phyloP scores from a whole-genome alignment of 2,329 filamentous ascomycete genomes.

The Dactylellina drechsleri region DNA sequence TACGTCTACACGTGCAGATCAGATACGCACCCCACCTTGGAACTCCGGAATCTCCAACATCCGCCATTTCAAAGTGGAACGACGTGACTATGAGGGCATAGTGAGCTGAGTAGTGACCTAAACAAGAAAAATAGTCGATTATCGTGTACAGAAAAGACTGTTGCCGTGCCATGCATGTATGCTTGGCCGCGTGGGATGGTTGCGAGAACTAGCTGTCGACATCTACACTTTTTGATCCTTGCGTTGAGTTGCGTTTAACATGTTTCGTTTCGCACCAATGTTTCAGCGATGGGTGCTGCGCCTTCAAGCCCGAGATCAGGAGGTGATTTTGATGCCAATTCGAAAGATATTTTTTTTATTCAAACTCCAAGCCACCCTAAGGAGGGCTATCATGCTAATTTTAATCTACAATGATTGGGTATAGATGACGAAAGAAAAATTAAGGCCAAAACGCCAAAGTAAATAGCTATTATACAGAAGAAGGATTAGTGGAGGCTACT shows the following conservation, averaged over 20 bases:
- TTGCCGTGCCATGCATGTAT: no score
- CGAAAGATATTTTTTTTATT: slow-evolving; percentile 29
- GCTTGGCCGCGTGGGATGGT: no score
- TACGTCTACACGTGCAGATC: slow-evolving; percentile 19
- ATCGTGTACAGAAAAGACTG: no score
- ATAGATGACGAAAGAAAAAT: slow-evolving; percentile 24
- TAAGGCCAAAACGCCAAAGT: slow-evolving; percentile 33
- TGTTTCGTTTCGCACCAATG: no score
- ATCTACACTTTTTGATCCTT: no score
- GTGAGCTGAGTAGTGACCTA: no score
- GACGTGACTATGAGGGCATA: background rate
- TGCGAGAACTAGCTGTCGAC: no score
- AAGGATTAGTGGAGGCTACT: slow-evolving; percentile 17
- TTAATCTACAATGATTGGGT: slow-evolving; percentile 21
- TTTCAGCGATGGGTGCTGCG: no score
- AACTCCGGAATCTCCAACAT: slow-evolving; percentile 35
- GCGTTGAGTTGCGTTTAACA: no score
- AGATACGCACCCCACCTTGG: slow-evolving; percentile 22
- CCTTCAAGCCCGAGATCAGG: background rate
- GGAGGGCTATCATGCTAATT: slow-evolving; percentile 20
- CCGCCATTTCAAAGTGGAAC: slow-evolving; percentile 1
- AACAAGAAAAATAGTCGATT: no score
- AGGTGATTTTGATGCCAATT: slow-evolving; percentile 6
- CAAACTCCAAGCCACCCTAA: slow-evolving; percentile 21
- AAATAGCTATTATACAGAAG: slow-evolving; percentile 43